Percentiles rank a stretch among this genome's conserved stretches.
phyloP scores from a whole-genome alignment of 495 filamentous ascomycete species.

The Lepraria neglecta region DNA sequence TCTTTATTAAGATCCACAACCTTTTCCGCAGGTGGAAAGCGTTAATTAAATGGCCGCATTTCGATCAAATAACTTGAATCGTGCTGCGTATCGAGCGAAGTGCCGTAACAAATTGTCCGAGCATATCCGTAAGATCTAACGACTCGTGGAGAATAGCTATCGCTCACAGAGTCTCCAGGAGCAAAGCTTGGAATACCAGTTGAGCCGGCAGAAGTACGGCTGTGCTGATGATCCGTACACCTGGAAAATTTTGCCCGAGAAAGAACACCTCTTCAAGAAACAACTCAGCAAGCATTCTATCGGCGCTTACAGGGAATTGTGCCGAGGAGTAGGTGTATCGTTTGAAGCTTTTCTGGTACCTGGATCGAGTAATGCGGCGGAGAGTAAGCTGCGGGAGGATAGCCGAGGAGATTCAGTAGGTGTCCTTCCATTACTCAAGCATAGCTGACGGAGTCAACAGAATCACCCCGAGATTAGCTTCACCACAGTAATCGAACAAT shows the following conservation, averaged over 20 bases:
- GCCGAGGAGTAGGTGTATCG: slow-evolving; percentile 16
- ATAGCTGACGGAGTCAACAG: slow-evolving; percentile 1
- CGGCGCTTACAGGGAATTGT: slow-evolving; percentile 16
- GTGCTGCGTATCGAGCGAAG: slow-evolving; percentile 1
- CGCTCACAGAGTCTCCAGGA: slow-evolving; percentile 7
- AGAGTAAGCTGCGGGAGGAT: slow-evolving; percentile 4
- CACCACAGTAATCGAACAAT: no score
- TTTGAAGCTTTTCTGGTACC: slow-evolving; percentile 18
- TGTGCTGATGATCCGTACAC: slow-evolving; percentile 13
- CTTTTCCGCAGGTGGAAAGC: no score
- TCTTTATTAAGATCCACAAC: no score
- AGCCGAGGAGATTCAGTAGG: not conserved
- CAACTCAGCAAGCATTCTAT: slow-evolving; percentile 18
- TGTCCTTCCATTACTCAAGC: not conserved
- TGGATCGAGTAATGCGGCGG: slow-evolving; percentile 1
- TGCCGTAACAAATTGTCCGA: slow-evolving; percentile 5
- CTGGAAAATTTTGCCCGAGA: slow-evolving; percentile 14
- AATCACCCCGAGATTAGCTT: slow-evolving; percentile 9
- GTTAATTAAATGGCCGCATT: not conserved
- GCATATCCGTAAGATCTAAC: slow-evolving; percentile 10
- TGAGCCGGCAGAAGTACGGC: slow-evolving; percentile 20
- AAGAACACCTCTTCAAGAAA: slow-evolving; percentile 19
- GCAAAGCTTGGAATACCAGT: slow-evolving; percentile 20
- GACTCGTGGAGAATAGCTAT: not conserved
- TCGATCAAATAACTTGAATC: slow-evolving; percentile 5